phyloP scores from a whole-genome alignment of 1,284 basidiomycete genomes.

The Ustilago loliicola region DNA sequence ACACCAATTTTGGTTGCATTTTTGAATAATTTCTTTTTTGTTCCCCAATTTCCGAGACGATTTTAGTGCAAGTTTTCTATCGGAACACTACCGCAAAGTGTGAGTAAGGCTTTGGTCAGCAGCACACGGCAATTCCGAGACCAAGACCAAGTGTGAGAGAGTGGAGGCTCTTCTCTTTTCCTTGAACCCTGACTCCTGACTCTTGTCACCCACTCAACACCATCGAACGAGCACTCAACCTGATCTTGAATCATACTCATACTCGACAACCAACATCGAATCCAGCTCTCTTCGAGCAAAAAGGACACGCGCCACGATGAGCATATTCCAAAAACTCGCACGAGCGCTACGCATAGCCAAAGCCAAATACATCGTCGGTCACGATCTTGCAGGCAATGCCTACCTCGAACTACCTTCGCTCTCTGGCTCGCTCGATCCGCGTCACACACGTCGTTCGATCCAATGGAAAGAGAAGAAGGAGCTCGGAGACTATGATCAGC shows the following conservation, averaged over 20 bases:
- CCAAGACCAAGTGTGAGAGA: background rate
- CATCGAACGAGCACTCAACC: background rate
- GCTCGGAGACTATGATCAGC: constrained; percentile 62
- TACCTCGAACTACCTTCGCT: constrained; percentile 65
- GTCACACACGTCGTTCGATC: constrained; percentile 57
- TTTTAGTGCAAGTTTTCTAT: background rate
- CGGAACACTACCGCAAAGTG: background rate
- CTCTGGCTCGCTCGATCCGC: constrained; percentile 56
- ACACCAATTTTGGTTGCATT: background rate
- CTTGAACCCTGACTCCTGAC: background rate
- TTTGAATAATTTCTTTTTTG: background rate
- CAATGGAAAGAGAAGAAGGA: constrained; percentile 51
- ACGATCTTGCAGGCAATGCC: constrained; percentile 59
- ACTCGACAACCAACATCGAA: no score
- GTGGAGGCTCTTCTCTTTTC: background rate
- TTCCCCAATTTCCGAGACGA: background rate
- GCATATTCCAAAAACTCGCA: constrained; percentile 25
- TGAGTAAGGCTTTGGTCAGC: background rate
- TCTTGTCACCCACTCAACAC: no score
- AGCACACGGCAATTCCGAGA: background rate
- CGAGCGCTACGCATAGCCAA: constrained; percentile 56
- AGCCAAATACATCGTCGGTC: constrained; percentile 57
- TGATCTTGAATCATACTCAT: no score
- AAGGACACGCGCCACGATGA: constrained; percentile 12
- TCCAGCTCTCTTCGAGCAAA: no score